phyloP scores from a whole-genome alignment of 345 rosid genomes.

The Eucalyptus regnans region DNA sequence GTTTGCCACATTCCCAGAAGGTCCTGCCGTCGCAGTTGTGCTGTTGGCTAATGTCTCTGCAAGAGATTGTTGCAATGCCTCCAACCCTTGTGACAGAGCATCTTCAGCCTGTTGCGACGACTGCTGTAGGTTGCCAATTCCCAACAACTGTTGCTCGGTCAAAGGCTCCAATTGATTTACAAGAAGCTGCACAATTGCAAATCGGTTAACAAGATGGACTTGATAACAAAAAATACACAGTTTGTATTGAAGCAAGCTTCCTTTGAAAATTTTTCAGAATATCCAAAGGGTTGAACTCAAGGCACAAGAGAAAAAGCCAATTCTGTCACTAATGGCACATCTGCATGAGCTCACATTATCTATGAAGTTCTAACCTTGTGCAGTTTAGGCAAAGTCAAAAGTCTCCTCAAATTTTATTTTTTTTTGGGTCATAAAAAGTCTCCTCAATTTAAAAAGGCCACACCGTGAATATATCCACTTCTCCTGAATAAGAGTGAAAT shows the following conservation, averaged over 20 bases:
- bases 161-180: conserved; percentile 82
- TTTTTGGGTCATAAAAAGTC: background rate
- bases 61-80: conserved; percentile 76
- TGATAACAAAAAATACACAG: background rate
- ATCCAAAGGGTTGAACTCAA: background rate
- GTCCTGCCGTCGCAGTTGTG: conserved; percentile 44
- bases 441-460: background rate
- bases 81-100: conserved; percentile 95
- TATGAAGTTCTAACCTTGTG: background rate
- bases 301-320: background rate
- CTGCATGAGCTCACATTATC: background rate
- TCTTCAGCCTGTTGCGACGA: conserved; percentile 92
- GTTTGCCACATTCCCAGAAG: conserved; percentile 79
- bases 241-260: background rate
- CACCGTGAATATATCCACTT: background rate
- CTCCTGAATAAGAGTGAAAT: background rate
- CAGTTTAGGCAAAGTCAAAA: background rate
- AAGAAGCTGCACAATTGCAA: conserved; percentile 39
- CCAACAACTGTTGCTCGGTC: conserved; percentile 68
- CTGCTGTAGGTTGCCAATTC: conserved; percentile 68
- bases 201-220: background rate
- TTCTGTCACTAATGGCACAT: background rate
- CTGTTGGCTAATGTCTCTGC: conserved; percentile 82
- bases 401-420: background rate
- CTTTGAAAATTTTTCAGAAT: background rate